Evolutionary conservation across 2,329 filamentous ascomycete species (phyloP), one percentile per base, ranked within the genome.

Genomic region (Botrytis aclada): DNA sequence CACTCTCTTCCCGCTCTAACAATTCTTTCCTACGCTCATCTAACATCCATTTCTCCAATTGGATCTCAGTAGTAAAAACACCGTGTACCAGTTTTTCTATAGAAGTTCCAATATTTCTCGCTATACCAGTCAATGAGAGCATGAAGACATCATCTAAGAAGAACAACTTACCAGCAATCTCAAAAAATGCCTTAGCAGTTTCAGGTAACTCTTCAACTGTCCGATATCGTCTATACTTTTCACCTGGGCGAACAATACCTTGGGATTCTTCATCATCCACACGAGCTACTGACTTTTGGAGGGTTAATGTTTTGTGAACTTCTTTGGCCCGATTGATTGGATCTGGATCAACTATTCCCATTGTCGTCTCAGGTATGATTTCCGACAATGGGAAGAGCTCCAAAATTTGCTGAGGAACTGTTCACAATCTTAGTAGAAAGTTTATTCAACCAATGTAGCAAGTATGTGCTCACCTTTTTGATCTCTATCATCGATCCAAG

Each of bases 401-500:
- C 12, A 81, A 74, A 22, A 82, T 77, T 65, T 81, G 78, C 58
- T 80, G 76, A 5, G 80, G 71, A 60, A 82, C 81, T 80, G 43
- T 72, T 18, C 62, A 54, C 25, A 47, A 29, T 25, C 43, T 75
- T 69, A 77, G 65, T 34, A 34, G 60, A 20, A 41, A 37, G 1
- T 56, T 5, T 39, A 8, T 22, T 39, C 65, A 54, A 20, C 39
- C 39, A 34, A n/a, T 29, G 69, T 67, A 54, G 22, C n/a, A 51
- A 54, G 22, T 29, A 51, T 32, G 41, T 10, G 72, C 77, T 80
- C 82, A 82, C 83, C 81, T 75, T 81, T 83, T 20, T 81, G 77
- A 62, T 82, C 80, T 29, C 78, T 81, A 72, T 86, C 84, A 74
- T 85, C 84, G 63, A 88, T 81, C 84, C 89, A 93, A 62, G 86